Evolutionary conservation across 2,329 filamentous ascomycete species (phyloP).

Genomic region (Fusarium poae): DNA sequence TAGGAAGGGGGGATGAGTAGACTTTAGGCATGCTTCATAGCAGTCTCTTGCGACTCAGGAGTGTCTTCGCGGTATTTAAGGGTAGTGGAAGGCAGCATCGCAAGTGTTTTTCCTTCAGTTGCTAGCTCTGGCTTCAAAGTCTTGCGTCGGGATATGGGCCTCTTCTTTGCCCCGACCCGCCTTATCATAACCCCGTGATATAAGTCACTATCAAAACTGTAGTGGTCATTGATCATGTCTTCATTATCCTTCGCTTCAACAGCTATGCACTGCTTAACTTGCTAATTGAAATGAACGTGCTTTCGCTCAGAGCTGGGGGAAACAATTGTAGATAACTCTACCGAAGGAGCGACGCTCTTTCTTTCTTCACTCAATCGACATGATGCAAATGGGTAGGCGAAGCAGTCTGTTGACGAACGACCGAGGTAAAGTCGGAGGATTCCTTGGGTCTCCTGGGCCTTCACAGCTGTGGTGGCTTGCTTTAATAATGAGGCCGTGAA

Average conservation of each 20-base stretch:
- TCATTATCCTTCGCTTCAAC: conserved; percentile 89
- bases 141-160: too few species aligned
- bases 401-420: conserved; percentile 77
- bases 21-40: conserved; percentile 70
- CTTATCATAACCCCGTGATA: too few species aligned
- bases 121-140: too few species aligned
- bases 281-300: conserved; percentile 96
- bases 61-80: conserved; percentile 84
- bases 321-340: conserved; percentile 74
- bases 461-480: conserved; percentile 83
- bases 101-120: too few species aligned
- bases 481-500: too few species aligned
- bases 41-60: conserved; percentile 73
- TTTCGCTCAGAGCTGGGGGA: conserved; percentile 76
- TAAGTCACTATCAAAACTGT: too few species aligned
- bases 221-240: too few species aligned
- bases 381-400: conserved; percentile 72
- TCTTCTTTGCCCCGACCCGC: too few species aligned
- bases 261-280: conserved; percentile 95
- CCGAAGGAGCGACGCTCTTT: conserved; percentile 73
- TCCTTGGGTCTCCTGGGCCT: conserved; percentile 77
- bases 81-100: too few species aligned
- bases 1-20: conserved; percentile 76
- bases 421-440: conserved; percentile 67
- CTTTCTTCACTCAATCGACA: conserved; percentile 71